Conservation (phyloP, 495 filamentous ascomycete species). For the Aspergillus diversus region DNA sequence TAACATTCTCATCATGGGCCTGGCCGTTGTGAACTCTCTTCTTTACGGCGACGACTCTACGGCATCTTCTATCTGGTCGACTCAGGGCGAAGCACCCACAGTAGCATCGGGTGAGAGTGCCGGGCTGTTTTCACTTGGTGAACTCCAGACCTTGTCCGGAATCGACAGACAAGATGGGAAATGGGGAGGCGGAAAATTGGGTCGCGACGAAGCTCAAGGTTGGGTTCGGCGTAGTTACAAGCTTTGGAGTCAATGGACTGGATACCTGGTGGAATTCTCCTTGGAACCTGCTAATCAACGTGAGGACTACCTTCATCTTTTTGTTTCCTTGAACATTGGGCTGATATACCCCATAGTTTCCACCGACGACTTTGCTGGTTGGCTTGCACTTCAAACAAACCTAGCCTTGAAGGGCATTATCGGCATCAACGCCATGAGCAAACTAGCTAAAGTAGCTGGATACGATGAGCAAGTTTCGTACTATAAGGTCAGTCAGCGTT, state of each 20-base stretch:
- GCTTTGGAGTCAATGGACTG: conserved; percentile 92
- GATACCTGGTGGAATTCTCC: conserved; percentile 85
- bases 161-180: conserved; percentile 53
- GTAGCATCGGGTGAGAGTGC: conserved; percentile 24
- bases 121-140: conserved; percentile 46
- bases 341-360: conserved; percentile 51
- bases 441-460: conserved; percentile 72
- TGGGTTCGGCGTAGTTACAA: conserved; percentile 70
- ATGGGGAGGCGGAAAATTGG: conserved; percentile 54
- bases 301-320: conserved; percentile 31
- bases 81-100: conserved; percentile 31
- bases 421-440: conserved; percentile 92
- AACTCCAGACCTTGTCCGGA: conserved; percentile 46
- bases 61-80: conserved; percentile 55
- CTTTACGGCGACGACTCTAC: conserved; percentile 65
- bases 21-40: conserved; percentile 82
- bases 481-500: conserved; percentile 54
- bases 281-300: conserved; percentile 83
- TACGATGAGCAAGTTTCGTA: conserved; percentile 66
- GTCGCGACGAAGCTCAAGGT: conserved; percentile 53
- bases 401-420: conserved; percentile 92
- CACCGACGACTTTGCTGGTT: conserved; percentile 96
- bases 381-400: conserved; percentile 91
- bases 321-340: not conserved
- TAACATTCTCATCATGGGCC: conserved; percentile 93